These are phyloP conservation scores for Passalora sequoiae DNA, from an alignment of 2,329 filamentous ascomycete species.

Conservation along the genomic window DNA sequence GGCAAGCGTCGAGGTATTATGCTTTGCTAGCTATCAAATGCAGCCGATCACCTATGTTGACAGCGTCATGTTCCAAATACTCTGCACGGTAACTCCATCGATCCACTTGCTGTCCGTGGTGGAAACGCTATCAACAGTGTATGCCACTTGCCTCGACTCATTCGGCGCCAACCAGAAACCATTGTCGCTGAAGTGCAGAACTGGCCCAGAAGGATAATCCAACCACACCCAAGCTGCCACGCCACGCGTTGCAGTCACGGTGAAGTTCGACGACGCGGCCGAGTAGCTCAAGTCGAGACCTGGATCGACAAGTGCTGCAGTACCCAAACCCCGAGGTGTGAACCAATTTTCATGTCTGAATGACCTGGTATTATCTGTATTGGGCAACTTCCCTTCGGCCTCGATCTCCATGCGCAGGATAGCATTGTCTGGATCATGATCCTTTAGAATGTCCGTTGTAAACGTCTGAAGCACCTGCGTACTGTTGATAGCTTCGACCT, in stretches of 20 bases:
- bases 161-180: constrained; percentile 48
- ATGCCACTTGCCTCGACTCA: constrained; percentile 43
- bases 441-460: constrained; percentile 33
- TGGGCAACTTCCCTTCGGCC: constrained; percentile 45
- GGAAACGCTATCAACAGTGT: constrained; percentile 45
- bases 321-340: constrained; percentile 43
- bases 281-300: constrained; percentile 39
- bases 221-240: constrained; percentile 54
- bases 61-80: constrained; percentile 48
- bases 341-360: constrained; percentile 51
- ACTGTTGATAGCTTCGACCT: constrained; percentile 49
- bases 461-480: constrained; percentile 44
- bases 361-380: constrained; percentile 36
- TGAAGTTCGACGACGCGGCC: constrained; percentile 37
- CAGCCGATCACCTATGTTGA: constrained; percentile 2
- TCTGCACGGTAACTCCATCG: constrained; percentile 46
- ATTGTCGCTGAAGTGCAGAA: constrained; percentile 52
- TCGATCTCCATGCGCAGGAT: constrained; percentile 44
- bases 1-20: too few species aligned
- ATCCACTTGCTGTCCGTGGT: constrained; percentile 43
- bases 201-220: constrained; percentile 46
- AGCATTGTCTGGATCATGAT: constrained; percentile 33
- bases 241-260: constrained; percentile 44
- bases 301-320: constrained; percentile 47
- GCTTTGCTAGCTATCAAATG: too few species aligned